A percentile compares a stretch with the other conserved stretches of the same genome.
Conservation (phyloP, 225 moss, liverwort and hornwort genomes). For the Bryum argenteum region DNA sequence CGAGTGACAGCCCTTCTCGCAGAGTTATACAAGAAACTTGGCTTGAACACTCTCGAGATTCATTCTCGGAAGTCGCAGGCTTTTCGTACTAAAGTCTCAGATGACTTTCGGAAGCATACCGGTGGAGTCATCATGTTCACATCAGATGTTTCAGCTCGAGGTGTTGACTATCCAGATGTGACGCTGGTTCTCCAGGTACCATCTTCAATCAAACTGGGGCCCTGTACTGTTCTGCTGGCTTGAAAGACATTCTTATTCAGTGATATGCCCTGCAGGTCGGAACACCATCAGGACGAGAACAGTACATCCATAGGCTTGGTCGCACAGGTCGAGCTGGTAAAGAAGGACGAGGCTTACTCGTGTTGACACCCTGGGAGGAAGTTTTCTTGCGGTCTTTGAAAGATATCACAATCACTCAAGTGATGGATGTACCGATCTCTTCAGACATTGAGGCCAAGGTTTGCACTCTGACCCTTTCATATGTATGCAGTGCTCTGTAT, state of each 20-base stretch:
- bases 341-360: conserved; percentile 84
- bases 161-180: conserved; percentile 98
- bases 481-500: neutral
- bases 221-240: neutral
- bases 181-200: conserved; percentile 97
- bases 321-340: conserved; percentile 96
- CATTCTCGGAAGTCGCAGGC: conserved; percentile 85
- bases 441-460: conserved; percentile 61
- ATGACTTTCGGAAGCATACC: conserved; percentile 75
- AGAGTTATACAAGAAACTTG: conserved; percentile 77
- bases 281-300: conserved; percentile 88
- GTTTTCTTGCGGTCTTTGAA: conserved; percentile 74
- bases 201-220: neutral
- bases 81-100: conserved; percentile 79
- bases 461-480: conserved; percentile 12
- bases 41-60: conserved; percentile 88
- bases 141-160: conserved; percentile 97
- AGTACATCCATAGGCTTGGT: conserved; percentile 91
- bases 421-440: conserved; percentile 37
- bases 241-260: conserved; percentile 4
- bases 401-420: conserved; percentile 74
- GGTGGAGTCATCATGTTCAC: conserved; percentile 97
- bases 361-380: conserved; percentile 92
- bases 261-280: conserved; percentile 65
- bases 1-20: conserved; percentile 79